Evolutionary conservation across 73 alveolate species (phyloP), one percentile per base, ranked within the genome.

Genomic region (Blepharisma stoltei): DNA sequence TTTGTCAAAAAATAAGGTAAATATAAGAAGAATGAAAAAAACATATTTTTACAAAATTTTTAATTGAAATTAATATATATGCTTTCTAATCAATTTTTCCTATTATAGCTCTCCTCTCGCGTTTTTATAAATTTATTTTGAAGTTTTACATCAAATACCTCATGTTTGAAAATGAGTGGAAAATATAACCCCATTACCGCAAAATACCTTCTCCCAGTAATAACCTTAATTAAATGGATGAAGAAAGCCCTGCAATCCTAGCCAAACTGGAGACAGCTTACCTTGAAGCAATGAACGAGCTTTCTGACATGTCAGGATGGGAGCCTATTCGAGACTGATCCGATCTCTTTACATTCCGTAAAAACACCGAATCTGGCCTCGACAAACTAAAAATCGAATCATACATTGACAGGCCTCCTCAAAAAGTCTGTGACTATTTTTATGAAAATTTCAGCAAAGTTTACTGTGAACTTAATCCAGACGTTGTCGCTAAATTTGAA

Each of bases 231-330:
- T 32, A 32, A 32, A 32, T 32, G 41, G 41, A 32, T 32, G 41
- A 32, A 32, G 41, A 32, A 32, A 32, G 3, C 41, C 41, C 41
- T 1, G 41, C 41, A 32, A 32, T 32, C 5, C 38, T 60, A 25
- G 46, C n/a, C 37, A 60, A 60, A 25, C 2, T 25, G 18, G 73
- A 60, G 23, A 1, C 37, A 14, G 73, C 73, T 14, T 60, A 60
- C 73, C 49, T 20, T 2, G 73, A 60, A 60, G 37, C 73, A 20
- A 38, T 60, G 48, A 14, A n/a, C 14, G 23, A 14, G 73, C 11
- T 60, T 8, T n/a, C n/a, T 14, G 73, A 60, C 73, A 60, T 60
- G 73, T 20, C 49, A 14, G 14, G 46, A 20, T 60, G 73, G 73
- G 73, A 60, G 47, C 46, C 23, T 1, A 14, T 14, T 25, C 46